phyloP scores from a whole-genome alignment of 176 grass and related monocot genomes.

The Luzula sylvatica region DNA sequence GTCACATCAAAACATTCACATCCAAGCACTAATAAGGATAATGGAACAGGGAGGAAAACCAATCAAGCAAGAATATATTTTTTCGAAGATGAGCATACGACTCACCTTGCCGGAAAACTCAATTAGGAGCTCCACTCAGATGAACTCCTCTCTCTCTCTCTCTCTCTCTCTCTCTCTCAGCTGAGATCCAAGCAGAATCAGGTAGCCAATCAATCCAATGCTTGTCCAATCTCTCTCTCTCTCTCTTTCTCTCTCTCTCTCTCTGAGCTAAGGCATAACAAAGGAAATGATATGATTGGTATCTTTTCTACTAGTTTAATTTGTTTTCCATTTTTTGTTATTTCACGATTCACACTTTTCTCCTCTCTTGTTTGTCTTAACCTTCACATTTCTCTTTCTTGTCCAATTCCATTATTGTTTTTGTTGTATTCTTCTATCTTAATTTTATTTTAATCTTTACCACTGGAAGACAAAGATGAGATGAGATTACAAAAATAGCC shows the following conservation, averaged over 20 bases:
- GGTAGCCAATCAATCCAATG: constrained; percentile 1
- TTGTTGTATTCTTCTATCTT: not conserved
- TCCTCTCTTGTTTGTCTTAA: not conserved
- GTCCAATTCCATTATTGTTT: not conserved
- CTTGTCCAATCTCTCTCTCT: not conserved
- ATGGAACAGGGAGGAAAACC: not conserved
- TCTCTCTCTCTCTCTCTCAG: constrained; percentile 10
- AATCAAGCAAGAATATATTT: too few relatives aligned
- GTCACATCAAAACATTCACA: too few relatives aligned
- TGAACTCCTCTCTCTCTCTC: not conserved
- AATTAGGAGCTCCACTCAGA: constrained; percentile 1
- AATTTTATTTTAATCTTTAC: not conserved
- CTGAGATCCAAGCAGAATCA: constrained; percentile 8
- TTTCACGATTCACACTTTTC: not conserved
- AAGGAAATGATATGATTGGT: constrained; percentile 9
- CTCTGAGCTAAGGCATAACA: not conserved
- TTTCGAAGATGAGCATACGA: not conserved
- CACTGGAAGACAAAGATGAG: not conserved
- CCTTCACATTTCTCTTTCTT: not conserved
- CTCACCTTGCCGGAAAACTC: constrained; percentile 8
- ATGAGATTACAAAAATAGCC: not conserved
- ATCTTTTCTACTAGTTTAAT: not conserved
- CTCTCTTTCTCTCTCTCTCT: not conserved
- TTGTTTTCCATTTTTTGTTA: constrained; percentile 8
- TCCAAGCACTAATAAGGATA: too few relatives aligned